These are phyloP conservation scores for Trichothecium sympodiale DNA, from an alignment of 2,329 filamentous ascomycete species.

Conservation along the genomic window DNA sequence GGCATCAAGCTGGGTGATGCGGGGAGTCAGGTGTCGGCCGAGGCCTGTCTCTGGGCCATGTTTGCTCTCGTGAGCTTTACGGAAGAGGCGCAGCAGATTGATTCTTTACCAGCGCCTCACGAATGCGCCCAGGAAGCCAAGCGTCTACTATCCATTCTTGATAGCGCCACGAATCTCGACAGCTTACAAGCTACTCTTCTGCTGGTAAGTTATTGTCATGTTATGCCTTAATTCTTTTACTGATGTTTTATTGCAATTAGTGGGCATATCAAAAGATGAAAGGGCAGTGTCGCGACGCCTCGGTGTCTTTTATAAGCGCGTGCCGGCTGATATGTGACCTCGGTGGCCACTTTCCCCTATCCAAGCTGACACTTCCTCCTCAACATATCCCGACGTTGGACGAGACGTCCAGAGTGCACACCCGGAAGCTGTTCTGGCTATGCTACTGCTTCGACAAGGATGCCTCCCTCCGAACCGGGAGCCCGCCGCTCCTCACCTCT, in stretches of 20 bases:
- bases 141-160: neutral
- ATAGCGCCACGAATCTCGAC: slow-evolving; percentile 3
- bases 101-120: neutral
- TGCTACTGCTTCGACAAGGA: slow-evolving; percentile 8
- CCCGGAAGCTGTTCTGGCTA: slow-evolving; percentile 5
- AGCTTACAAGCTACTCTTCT: slow-evolving; percentile 6
- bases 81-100: neutral
- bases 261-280: slow-evolving; percentile 3
- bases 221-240: neutral
- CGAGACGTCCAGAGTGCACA: slow-evolving; percentile 1
- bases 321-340: slow-evolving; percentile 8
- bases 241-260: neutral
- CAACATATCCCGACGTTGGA: slow-evolving; percentile 4
- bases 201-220: slow-evolving; percentile 5
- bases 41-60: slow-evolving; percentile 8
- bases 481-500: slow-evolving; percentile 4
- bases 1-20: neutral
- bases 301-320: slow-evolving; percentile 3
- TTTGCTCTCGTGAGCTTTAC: slow-evolving; percentile 2
- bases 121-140: slow-evolving; percentile 3
- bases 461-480: slow-evolving; percentile 4
- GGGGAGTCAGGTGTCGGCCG: slow-evolving; percentile 4
- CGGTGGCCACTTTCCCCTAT: slow-evolving; percentile 1
- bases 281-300: slow-evolving; percentile 1
- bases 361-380: neutral